Evolutionary conservation across 352 stramenopile species (phyloP).

Genomic region (Pythium brachiatum): DNA sequence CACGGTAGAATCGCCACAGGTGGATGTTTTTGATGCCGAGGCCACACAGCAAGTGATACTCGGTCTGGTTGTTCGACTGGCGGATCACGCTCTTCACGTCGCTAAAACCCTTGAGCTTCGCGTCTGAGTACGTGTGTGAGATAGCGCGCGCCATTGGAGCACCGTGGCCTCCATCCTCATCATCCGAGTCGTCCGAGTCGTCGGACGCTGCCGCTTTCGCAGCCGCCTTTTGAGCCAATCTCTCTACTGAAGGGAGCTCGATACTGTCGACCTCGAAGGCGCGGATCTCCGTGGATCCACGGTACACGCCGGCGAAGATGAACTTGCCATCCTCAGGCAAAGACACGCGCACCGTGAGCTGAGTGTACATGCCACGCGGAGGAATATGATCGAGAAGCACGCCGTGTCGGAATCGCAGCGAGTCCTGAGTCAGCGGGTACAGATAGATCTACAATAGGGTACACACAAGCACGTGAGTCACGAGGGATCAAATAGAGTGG

Average conservation of each 20-base stretch:
- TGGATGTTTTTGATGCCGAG: slow-evolving; percentile 88
- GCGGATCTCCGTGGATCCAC: slow-evolving; percentile 83
- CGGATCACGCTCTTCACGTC: slow-evolving; percentile 63
- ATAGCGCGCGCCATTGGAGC: slow-evolving; percentile 48
- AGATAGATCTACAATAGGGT: slow-evolving; percentile 34
- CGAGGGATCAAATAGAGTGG: neutral
- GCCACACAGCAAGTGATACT: slow-evolving; percentile 80
- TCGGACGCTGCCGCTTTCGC: neutral
- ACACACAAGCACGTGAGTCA: slow-evolving; percentile 21
- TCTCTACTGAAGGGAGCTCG: slow-evolving; percentile 38
- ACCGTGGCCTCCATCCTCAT: slow-evolving; percentile 25
- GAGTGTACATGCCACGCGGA: slow-evolving; percentile 76
- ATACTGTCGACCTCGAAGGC: slow-evolving; percentile 84
- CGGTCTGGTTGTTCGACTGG: slow-evolving; percentile 36
- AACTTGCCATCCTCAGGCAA: slow-evolving; percentile 79
- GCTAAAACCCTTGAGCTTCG: slow-evolving; percentile 84
- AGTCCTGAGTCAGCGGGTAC: slow-evolving; percentile 65
- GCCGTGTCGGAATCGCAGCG: slow-evolving; percentile 60
- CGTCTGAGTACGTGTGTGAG: slow-evolving; percentile 72
- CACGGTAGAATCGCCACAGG: slow-evolving; percentile 78
- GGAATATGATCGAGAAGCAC: slow-evolving; percentile 82
- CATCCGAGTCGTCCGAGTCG: slow-evolving; percentile 8
- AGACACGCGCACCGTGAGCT: slow-evolving; percentile 76
- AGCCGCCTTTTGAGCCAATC: slow-evolving; percentile 5
- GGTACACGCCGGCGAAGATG: slow-evolving; percentile 84